These are phyloP conservation scores for Trichoderma sp. DNA, from an alignment of 2,329 filamentous ascomycete species.

Conservation along the genomic window DNA sequence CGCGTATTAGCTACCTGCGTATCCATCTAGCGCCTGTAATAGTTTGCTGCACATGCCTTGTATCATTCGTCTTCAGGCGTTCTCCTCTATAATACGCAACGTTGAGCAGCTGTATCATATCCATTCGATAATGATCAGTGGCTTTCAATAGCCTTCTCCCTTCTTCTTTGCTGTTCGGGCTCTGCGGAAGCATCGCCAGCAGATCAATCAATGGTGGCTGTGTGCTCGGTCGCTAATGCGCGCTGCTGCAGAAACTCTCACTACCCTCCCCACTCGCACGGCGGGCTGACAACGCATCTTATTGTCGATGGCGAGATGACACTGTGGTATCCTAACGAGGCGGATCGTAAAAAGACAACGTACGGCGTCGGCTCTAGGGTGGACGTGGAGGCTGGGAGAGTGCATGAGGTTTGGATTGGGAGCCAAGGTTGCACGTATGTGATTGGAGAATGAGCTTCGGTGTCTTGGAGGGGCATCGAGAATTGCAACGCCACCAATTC, in stretches of 20 bases:
- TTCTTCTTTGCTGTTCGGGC: background rate
- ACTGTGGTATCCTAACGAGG: constrained; percentile 63
- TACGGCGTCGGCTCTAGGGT: constrained; percentile 60
- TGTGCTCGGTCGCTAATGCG: constrained; percentile 1
- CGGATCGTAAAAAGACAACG: constrained; percentile 53
- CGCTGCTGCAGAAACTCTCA: constrained; percentile 56
- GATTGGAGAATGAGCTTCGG: constrained; percentile 48
- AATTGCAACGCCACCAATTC: background rate
- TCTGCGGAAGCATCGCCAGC: background rate
- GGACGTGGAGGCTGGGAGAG: constrained; percentile 62
- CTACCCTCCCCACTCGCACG: constrained; percentile 66
- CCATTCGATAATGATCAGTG: background rate
- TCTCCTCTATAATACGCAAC: background rate
- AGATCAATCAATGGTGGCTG: constrained; percentile 1
- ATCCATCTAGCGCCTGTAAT: background rate
- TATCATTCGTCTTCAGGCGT: background rate
- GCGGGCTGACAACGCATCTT: constrained; percentile 65
- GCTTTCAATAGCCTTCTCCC: background rate
- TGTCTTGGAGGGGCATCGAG: background rate
- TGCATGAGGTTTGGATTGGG: constrained; percentile 71
- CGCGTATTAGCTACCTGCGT: background rate
- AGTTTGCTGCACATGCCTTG: background rate
- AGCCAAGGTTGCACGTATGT: constrained; percentile 65
- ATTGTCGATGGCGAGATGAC: constrained; percentile 64
- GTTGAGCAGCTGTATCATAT: background rate